Conservation (phyloP, 768 basidiomycete genomes). For the Strobilomyces dryophilus region DNA sequence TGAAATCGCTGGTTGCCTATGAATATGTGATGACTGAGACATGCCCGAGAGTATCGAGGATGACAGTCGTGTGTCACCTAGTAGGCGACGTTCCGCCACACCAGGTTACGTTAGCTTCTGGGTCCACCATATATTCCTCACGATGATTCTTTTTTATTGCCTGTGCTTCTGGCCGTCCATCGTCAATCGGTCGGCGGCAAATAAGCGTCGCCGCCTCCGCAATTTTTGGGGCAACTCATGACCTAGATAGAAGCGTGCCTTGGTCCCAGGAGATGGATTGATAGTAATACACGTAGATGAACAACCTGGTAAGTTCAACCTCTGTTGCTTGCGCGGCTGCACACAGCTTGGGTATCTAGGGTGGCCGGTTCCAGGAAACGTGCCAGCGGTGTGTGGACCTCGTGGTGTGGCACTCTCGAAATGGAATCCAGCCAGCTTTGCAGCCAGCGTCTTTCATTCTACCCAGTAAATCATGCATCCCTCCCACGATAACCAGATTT, state of each 20-base stretch:
- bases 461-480: not conserved
- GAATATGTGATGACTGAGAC: not conserved
- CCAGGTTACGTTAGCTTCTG: not conserved
- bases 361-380: not conserved
- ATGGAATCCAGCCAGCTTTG: not conserved
- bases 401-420: slow-evolving; percentile 10
- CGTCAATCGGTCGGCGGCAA: slow-evolving; percentile 1
- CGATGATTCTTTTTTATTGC: slow-evolving; percentile 1
- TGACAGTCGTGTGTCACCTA: not conserved
- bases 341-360: not conserved
- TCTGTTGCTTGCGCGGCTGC: not conserved
- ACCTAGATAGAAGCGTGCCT: too few species aligned
- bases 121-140: not conserved
- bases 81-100: not conserved
- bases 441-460: slow-evolving; percentile 4
- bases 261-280: too few species aligned
- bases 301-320: not conserved
- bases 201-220: slow-evolving; percentile 23
- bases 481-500: slow-evolving; percentile 13
- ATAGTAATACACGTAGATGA: too few species aligned
- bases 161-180: not conserved
- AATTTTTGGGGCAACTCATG: not conserved
- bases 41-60: not conserved
- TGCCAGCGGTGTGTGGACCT: slow-evolving; percentile 12
- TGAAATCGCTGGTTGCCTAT: not conserved